phyloP scores from a whole-genome alignment of 1,139 yeast genomes.

The Suhomyces atakaporum region DNA sequence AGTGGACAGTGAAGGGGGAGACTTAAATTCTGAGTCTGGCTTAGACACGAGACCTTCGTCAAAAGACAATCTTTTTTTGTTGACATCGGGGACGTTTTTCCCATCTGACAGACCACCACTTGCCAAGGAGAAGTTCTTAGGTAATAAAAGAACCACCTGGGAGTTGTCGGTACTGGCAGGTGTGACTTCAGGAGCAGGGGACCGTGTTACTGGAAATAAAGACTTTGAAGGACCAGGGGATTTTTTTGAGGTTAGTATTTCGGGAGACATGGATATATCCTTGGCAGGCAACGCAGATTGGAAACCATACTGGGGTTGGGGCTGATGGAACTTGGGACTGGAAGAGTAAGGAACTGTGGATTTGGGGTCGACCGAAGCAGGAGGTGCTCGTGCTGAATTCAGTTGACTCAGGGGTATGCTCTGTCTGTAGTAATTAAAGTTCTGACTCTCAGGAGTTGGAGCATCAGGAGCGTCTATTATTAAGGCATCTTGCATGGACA shows the following conservation, averaged over 20 bases:
- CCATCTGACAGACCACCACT: slow-evolving; percentile 16
- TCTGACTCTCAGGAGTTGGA: background rate
- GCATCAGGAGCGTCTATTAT: slow-evolving; percentile 48
- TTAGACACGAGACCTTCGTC: slow-evolving; percentile 27
- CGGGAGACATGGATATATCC: slow-evolving; percentile 35
- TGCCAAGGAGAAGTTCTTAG: slow-evolving; percentile 46
- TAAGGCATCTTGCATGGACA: slow-evolving; percentile 68
- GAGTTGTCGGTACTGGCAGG: slow-evolving; percentile 16
- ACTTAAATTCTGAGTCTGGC: slow-evolving; percentile 6
- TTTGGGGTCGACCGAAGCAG: slow-evolving; percentile 2
- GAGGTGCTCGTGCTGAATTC: slow-evolving; percentile 1
- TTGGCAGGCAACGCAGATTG: slow-evolving; percentile 24
- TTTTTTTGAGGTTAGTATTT: slow-evolving; percentile 8
- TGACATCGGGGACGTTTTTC: slow-evolving; percentile 1
- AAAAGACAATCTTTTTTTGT: slow-evolving; percentile 29
- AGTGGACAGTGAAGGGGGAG: slow-evolving; percentile 14
- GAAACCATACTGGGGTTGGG: slow-evolving; percentile 17
- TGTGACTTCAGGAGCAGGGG: slow-evolving; percentile 20
- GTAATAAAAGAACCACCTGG: slow-evolving; percentile 46
- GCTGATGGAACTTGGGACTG: slow-evolving; percentile 12
- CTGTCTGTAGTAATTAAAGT: background rate
- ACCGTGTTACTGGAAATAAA: no score
- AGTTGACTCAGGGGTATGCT: slow-evolving; percentile 1
- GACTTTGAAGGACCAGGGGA: slow-evolving; percentile 14
- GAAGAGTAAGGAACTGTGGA: background rate